phyloP scores from a whole-genome alignment of 192 early-diverging fungal genomes.

The Backusella tarrabulga region DNA sequence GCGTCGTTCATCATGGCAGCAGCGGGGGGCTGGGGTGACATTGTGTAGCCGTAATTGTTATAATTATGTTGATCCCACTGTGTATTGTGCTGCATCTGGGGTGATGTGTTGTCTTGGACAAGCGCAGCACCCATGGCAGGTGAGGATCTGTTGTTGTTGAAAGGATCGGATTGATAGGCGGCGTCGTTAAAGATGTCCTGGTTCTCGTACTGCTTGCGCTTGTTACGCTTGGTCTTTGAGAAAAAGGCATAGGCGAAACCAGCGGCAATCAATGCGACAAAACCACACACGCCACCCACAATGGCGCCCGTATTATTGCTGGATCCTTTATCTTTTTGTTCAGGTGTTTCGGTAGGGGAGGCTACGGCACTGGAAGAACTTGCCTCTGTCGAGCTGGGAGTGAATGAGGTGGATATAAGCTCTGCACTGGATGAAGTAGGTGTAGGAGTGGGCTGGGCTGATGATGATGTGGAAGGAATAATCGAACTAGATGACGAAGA shows the following conservation, averaged over 20 bases:
- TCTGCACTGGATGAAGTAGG: not conserved
- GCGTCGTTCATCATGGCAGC: not conserved
- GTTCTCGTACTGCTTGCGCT: not conserved
- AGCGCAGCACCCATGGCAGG: not conserved
- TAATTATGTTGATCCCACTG: conserved; percentile 2
- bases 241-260: conserved; percentile 41
- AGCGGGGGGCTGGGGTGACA: not conserved
- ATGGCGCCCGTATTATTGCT: conserved; percentile 27
- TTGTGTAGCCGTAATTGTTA: not conserved
- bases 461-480: not conserved
- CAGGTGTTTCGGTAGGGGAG: conserved; percentile 6
- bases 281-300: conserved; percentile 34
- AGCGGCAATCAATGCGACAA: conserved; percentile 28
- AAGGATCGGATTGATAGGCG: not conserved
- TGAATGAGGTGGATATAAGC: not conserved
- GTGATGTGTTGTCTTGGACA: not conserved
- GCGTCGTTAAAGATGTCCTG: not conserved
- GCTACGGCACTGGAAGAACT: not conserved
- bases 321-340: not conserved
- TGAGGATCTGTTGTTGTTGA: not conserved
- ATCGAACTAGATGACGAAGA: not conserved
- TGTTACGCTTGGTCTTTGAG: conserved; percentile 30
- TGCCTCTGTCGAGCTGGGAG: not conserved
- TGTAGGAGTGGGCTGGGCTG: not conserved
- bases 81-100: not conserved